Conservation (phyloP, 106 monocot species). For the Acorus gramineus region DNA sequence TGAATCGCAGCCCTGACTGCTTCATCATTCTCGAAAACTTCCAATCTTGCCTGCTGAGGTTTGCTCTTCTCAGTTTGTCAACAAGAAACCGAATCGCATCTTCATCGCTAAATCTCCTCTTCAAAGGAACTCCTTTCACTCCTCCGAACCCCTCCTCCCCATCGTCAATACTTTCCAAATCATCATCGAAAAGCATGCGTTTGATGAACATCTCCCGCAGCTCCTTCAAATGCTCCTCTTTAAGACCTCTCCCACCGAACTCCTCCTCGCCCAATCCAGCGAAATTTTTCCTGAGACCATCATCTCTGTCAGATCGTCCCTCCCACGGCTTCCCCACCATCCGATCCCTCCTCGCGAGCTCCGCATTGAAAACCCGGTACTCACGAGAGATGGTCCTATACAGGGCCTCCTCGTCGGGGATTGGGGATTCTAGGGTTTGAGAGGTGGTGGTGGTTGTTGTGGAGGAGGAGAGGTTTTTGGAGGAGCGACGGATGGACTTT, state of each 20-base stretch:
- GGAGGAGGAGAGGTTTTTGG: conserved; percentile 20
- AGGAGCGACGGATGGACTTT: conserved; percentile 51
- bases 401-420: conserved; percentile 32
- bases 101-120: conserved; percentile 28
- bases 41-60: conserved; percentile 69
- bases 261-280: conserved; percentile 1
- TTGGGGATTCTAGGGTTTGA: conserved; percentile 18
- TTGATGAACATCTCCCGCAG: conserved; percentile 50
- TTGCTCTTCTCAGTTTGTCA: conserved; percentile 34
- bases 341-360: conserved; percentile 18
- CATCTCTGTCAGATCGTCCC: conserved; percentile 7
- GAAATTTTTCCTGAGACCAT: too few species aligned
- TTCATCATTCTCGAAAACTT: conserved; percentile 85
- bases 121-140: neutral
- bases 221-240: conserved; percentile 56
- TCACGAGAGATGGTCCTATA: conserved; percentile 42
- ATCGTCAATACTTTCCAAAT: conserved; percentile 21
- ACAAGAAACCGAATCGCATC: conserved; percentile 58
- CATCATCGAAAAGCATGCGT: conserved; percentile 64
- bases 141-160: neutral
- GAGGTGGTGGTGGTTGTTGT: conserved; percentile 8
- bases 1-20: conserved; percentile 63
- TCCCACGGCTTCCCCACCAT: conserved; percentile 54
- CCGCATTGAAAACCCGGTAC: conserved; percentile 44
- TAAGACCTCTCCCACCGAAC: conserved; percentile 19